Evolutionary conservation across 306 rosid genomes (phyloP).

Genomic region (Rosa persica): DNA sequence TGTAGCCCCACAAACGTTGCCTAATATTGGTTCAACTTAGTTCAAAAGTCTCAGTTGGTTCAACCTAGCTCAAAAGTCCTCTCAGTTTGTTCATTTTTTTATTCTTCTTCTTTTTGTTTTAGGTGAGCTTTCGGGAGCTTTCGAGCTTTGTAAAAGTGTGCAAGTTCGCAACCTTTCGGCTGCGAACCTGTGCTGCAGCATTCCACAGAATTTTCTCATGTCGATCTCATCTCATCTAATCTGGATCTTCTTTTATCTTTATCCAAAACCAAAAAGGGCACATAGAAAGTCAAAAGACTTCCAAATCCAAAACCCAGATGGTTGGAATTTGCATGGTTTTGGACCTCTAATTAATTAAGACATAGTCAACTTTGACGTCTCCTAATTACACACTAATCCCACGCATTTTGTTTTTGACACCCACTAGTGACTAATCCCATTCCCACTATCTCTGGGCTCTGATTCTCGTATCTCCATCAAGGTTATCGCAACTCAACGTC

Average conservation of each 20-base stretch:
- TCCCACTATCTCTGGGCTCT: not conserved
- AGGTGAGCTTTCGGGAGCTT: not conserved
- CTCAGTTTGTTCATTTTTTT: not conserved
- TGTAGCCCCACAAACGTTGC: not conserved
- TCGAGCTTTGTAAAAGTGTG: not conserved
- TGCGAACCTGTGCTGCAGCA: not conserved
- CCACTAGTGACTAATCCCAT: not conserved
- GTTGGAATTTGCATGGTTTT: not conserved
- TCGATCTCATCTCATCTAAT: not conserved
- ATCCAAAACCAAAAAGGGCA: constrained; percentile 7
- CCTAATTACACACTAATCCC: not conserved
- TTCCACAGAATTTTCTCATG: not conserved
- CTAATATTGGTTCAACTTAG: not conserved
- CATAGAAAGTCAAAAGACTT: not conserved
- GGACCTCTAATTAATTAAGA: not conserved
- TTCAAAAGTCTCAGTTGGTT: not conserved
- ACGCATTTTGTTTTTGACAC: not conserved
- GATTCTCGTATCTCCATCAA: not conserved
- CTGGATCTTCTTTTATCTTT: not conserved
- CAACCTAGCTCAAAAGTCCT: not conserved
- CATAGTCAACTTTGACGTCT: not conserved
- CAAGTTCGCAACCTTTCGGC: constrained; percentile 8
- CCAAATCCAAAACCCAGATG: constrained; percentile 10
- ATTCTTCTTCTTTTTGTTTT: not conserved
- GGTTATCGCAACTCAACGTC: not conserved